Conservation (phyloP, 192 early-diverging fungal genomes). For the Podila clonocystis region DNA sequence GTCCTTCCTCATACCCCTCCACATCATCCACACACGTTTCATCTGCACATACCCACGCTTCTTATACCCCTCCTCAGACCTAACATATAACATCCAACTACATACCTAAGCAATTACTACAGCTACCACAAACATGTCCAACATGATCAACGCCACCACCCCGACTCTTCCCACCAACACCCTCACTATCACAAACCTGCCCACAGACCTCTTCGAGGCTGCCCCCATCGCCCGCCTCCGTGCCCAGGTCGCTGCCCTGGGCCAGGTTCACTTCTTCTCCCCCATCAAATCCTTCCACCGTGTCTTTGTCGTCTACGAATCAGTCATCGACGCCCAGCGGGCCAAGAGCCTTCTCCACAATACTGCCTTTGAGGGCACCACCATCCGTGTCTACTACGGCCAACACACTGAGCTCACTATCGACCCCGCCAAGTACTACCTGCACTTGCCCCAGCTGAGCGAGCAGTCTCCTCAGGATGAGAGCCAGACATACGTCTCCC, state of each 20-base stretch:
- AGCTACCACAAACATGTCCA: conserved; percentile 10
- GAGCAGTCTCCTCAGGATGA: neutral
- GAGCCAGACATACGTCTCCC: conserved; percentile 9
- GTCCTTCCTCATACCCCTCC: neutral
- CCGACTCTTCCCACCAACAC: conserved; percentile 60
- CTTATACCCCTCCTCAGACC: no score
- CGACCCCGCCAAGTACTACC: conserved; percentile 37
- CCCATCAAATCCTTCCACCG: conserved; percentile 65
- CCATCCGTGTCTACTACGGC: conserved; percentile 63
- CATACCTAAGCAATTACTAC: neutral
- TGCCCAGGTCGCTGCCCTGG: conserved; percentile 52
- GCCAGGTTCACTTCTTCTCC: conserved; percentile 57
- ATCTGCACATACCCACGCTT: neutral
- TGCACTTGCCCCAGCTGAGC: conserved; percentile 33
- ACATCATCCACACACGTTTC: conserved; percentile 3
- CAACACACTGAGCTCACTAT: conserved; percentile 48
- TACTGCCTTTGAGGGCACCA: conserved; percentile 35
- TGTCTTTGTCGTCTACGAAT: conserved; percentile 62
- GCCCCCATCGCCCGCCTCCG: conserved; percentile 47
- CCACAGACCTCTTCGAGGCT: conserved; percentile 42
- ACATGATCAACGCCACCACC: conserved; percentile 9
- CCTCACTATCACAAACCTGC: conserved; percentile 59
- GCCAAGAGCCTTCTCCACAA: conserved; percentile 57
- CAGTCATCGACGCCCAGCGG: conserved; percentile 48
- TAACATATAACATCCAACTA: no score